A percentile compares a stretch with the other conserved stretches of the same genome.
Evolutionary conservation across 805 yeast species (phyloP).

Genomic region (Yarrowia yakushimensis): DNA sequence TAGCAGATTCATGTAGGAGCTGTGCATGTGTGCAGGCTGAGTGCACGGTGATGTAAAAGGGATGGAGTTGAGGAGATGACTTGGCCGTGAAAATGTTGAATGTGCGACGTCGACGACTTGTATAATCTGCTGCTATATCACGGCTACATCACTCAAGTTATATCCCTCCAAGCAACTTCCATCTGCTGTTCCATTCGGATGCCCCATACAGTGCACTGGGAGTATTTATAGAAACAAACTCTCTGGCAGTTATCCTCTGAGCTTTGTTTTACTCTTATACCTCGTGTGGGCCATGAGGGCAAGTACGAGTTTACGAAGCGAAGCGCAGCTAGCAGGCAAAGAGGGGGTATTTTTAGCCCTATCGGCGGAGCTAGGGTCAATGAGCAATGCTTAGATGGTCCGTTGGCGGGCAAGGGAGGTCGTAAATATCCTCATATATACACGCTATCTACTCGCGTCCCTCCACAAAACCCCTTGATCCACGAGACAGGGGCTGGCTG

Average conservation of each 20-base stretch:
- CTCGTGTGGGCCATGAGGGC: not conserved
- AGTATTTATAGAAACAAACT: not conserved
- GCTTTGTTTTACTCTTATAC: not conserved
- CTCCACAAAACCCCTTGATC: not conserved
- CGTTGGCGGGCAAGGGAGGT: too few species aligned
- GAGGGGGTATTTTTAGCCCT: not conserved
- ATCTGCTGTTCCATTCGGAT: too few species aligned
- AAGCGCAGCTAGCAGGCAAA: conserved; percentile 2
- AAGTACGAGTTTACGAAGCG: conserved; percentile 5
- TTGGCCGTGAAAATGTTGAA: too few species aligned
- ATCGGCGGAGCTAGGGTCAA: not conserved
- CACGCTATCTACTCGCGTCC: too few species aligned
- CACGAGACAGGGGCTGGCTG: not conserved
- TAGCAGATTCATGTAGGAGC: not conserved
- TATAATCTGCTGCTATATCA: too few species aligned
- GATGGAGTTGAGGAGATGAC: not conserved
- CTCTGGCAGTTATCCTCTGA: not conserved
- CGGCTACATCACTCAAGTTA: too few species aligned
- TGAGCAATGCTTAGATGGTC: too few species aligned
- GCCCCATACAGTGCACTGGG: too few species aligned
- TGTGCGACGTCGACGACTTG: too few species aligned
- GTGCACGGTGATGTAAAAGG: not conserved
- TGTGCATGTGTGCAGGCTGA: not conserved
- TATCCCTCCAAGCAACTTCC: too few species aligned
- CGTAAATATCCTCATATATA: too few species aligned